These are phyloP conservation scores for Fennellomyces sp. DNA, from an alignment of 371 early-diverging fungal species.

Conservation along the genomic window DNA sequence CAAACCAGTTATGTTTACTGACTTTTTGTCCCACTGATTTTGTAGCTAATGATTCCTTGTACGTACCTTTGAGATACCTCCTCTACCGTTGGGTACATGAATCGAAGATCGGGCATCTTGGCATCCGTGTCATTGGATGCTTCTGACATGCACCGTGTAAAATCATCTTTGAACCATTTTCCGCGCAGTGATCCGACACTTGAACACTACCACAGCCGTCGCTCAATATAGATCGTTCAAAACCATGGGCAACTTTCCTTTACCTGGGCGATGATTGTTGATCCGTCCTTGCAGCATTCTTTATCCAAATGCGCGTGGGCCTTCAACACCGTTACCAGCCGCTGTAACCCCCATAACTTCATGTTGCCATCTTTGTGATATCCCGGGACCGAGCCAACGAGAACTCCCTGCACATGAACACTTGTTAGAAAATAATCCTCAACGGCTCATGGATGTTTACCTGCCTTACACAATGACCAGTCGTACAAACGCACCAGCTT, in stretches of 20 bases:
- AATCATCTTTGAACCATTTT: slow-evolving; percentile 43
- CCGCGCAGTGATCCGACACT: slow-evolving; percentile 58
- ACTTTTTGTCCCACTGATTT: not conserved
- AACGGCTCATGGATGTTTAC: not conserved
- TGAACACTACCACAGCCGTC: slow-evolving; percentile 57
- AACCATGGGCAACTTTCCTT: not conserved
- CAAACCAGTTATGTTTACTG: not conserved
- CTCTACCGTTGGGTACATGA: slow-evolving; percentile 66
- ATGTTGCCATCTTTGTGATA: slow-evolving; percentile 21
- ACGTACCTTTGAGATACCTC: slow-evolving; percentile 63
- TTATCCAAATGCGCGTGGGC: slow-evolving; percentile 30
- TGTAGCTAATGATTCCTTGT: not conserved
- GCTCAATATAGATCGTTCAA: not conserved
- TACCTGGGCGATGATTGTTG: slow-evolving; percentile 51
- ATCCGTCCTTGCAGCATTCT: slow-evolving; percentile 21
- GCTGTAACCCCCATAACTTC: slow-evolving; percentile 57
- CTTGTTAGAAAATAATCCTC: too few species aligned
- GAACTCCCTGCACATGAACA: slow-evolving; percentile 16
- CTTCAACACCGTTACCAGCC: slow-evolving; percentile 38
- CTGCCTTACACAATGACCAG: slow-evolving; percentile 43
- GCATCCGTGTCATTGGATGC: slow-evolving; percentile 12
- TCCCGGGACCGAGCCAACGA: slow-evolving; percentile 29
- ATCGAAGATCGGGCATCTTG: slow-evolving; percentile 15
- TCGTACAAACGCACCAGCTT: slow-evolving; percentile 44
- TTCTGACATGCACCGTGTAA: slow-evolving; percentile 12